phyloP scores from a whole-genome alignment of 768 basidiomycete species.

The Gymnopilus dilepis region DNA sequence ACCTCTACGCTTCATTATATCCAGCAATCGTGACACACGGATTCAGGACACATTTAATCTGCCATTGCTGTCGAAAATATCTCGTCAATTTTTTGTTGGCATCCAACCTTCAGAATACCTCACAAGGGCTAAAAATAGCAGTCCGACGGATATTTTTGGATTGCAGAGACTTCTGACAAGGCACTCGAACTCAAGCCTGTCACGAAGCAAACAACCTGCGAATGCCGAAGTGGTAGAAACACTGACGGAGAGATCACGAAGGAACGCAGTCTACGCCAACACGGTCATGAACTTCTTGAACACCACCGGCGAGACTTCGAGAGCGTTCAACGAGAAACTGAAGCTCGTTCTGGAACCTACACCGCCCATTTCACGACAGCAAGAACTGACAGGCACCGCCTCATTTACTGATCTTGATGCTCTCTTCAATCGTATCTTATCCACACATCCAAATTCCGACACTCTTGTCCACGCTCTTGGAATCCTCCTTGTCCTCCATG shows the following conservation, averaged over 20 bases:
- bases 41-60: conserved; percentile 12
- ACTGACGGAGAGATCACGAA: background rate
- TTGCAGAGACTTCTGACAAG: background rate
- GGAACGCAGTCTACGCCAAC: conserved; percentile 9
- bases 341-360: conserved; percentile 5
- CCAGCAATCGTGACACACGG: conserved; percentile 11
- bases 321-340: background rate
- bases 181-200: background rate
- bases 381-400: background rate
- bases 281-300: conserved; percentile 9
- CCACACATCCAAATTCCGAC: conserved; percentile 7
- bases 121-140: background rate
- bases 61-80: conserved; percentile 5
- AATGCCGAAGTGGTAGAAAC: background rate
- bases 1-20: conserved; percentile 14
- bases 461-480: conserved; percentile 7
- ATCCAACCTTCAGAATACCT: background rate
- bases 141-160: conserved; percentile 2
- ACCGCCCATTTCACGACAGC: background rate
- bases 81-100: conserved; percentile 14
- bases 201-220: background rate
- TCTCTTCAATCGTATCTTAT: conserved; percentile 11
- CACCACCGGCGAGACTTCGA: conserved; percentile 1
- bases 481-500: conserved; percentile 12
- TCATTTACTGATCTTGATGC: conserved; percentile 12